Percentiles rank a stretch among this genome's conserved stretches.
phyloP scores from a whole-genome alignment of 345 rosid species.

The Brassica rapa region DNA sequence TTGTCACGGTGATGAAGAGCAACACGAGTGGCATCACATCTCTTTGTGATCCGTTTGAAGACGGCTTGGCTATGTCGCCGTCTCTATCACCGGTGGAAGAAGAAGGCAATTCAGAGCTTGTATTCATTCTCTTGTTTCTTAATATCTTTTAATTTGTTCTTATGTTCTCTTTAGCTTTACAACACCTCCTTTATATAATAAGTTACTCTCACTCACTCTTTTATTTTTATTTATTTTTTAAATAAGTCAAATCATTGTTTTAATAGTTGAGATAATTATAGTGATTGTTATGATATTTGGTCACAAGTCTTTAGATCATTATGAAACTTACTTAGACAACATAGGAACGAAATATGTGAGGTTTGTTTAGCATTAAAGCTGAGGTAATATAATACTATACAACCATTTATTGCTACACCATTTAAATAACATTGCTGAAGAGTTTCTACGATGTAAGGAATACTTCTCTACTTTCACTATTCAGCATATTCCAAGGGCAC shows the following conservation, averaged over 20 bases:
- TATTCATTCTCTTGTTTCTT: not conserved
- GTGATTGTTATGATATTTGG: not conserved
- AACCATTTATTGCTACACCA: not conserved
- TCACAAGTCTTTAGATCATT: not conserved
- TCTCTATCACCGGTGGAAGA: not conserved
- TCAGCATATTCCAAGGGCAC: too few species aligned
- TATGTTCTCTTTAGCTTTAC: not conserved
- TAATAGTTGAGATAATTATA: not conserved
- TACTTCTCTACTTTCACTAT: too few species aligned
- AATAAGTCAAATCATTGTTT: not conserved
- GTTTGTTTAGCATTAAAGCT: not conserved
- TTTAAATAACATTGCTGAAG: not conserved
- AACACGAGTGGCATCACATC: constrained; percentile 1
- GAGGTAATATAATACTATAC: not conserved
- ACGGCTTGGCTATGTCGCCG: not conserved
- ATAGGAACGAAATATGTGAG: not conserved
- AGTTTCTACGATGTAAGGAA: too few species aligned
- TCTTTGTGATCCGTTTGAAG: constrained; percentile 10
- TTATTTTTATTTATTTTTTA: not conserved
- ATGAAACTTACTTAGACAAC: not conserved
- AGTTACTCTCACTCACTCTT: not conserved
- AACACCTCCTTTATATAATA: not conserved
- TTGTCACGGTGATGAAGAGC: not conserved
- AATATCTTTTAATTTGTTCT: not conserved
- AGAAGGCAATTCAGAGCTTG: not conserved